phyloP scores from a whole-genome alignment of 176 grass and related monocot genomes.

The Urochloa ruziziensis region DNA sequence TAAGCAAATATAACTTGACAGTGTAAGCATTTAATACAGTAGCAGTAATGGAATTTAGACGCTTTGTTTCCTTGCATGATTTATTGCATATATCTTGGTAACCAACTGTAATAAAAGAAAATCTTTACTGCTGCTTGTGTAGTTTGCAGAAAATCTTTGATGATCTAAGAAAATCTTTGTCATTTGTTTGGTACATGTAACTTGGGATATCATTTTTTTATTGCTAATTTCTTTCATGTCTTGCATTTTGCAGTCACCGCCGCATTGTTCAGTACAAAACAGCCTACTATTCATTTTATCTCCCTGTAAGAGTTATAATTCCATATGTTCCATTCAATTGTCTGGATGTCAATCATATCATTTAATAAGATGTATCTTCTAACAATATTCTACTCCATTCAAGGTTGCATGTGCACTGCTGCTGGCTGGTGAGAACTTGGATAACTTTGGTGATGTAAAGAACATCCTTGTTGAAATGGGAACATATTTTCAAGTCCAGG shows the following conservation, averaged over 20 bases:
- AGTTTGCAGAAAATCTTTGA: neutral
- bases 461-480: conserved; percentile 97
- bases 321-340: neutral
- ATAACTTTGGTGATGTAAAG: conserved; percentile 80
- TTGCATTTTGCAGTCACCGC: conserved; percentile 59
- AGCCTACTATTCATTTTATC: conserved; percentile 97
- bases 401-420: conserved; percentile 96
- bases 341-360: neutral
- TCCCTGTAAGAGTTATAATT: conserved; percentile 59
- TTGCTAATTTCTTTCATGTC: conserved; percentile 28
- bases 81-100: conserved; percentile 1
- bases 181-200: conserved; percentile 14
- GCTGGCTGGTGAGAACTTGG: conserved; percentile 79
- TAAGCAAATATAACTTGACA: conserved; percentile 78
- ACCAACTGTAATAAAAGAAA: neutral
- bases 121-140: neutral
- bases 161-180: conserved; percentile 1
- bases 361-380: neutral
- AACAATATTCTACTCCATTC: conserved; percentile 13
- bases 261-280: conserved; percentile 99
- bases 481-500: conserved; percentile 97
- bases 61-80: conserved; percentile 4
- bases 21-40: conserved; percentile 51
- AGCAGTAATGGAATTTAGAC: neutral
- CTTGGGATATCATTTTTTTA: neutral